Conservation (phyloP, 108 stramenopile species). For the Cyclotella baltica region DNA sequence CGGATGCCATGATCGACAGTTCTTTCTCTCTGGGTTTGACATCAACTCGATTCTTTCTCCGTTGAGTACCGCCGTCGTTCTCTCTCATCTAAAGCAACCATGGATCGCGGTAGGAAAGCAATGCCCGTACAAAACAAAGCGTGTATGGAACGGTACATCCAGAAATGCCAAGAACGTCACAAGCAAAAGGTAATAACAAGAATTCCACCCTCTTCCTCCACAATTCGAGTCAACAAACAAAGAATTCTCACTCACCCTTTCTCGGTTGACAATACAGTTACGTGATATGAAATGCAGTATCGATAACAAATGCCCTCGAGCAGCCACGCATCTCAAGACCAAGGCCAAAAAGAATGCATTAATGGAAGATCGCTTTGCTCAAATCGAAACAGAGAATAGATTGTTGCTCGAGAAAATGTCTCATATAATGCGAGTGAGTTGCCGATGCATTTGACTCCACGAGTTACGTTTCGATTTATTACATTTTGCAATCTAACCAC, state of each 20-base stretch:
- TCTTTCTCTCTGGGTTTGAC: no score
- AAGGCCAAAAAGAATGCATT: constrained; percentile 87
- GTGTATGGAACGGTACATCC: constrained; percentile 72
- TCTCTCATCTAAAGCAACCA: constrained; percentile 31
- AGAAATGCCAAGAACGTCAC: constrained; percentile 66
- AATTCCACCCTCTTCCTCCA: background rate
- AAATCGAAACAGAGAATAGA: constrained; percentile 90
- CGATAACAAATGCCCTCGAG: constrained; percentile 78
- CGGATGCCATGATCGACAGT: no score
- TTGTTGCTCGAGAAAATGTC: constrained; percentile 88
- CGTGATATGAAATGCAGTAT: constrained; percentile 84
- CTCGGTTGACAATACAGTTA: constrained; percentile 45
- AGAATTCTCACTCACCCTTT: background rate
- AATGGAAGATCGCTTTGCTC: constrained; percentile 73
- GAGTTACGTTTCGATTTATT: background rate
- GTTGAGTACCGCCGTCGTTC: no score
- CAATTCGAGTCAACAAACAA: background rate
- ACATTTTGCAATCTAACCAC: background rate
- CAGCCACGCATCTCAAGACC: constrained; percentile 63
- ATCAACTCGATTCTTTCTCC: no score
- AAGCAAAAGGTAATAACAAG: constrained; percentile 69
- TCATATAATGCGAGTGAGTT: constrained; percentile 76
- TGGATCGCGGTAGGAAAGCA: constrained; percentile 83
- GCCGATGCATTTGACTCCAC: background rate
- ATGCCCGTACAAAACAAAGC: constrained; percentile 86